These are phyloP conservation scores for Xylaria sp. DNA, from an alignment of 2,329 filamentous ascomycete genomes.

Conservation along the genomic window DNA sequence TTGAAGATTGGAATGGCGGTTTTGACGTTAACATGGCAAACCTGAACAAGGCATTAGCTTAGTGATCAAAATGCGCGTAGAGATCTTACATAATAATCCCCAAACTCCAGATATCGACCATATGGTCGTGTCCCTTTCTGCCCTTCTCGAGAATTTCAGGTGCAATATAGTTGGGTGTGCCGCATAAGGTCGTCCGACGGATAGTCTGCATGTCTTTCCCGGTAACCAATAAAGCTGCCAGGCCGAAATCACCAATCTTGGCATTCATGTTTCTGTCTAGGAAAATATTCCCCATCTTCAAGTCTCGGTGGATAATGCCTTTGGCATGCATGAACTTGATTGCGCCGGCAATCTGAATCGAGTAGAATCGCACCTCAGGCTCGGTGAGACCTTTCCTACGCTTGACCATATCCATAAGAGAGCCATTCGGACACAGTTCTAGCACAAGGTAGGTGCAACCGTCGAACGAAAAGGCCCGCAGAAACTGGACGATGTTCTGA, in stretches of 20 bases:
- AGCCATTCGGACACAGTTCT: constrained; percentile 94
- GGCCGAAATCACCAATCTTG: constrained; percentile 96
- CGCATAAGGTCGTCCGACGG: constrained; percentile 91
- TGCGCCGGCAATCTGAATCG: constrained; percentile 93
- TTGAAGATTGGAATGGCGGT: constrained; percentile 93
- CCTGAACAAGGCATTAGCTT: constrained; percentile 57
- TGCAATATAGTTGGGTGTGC: constrained; percentile 98
- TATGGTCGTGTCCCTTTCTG: constrained; percentile 94
- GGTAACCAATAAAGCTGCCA: constrained; percentile 90
- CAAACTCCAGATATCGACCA: constrained; percentile 98
- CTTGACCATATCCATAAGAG: constrained; percentile 97
- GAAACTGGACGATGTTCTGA: constrained; percentile 94
- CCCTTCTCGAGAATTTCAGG: constrained; percentile 96
- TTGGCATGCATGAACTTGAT: constrained; percentile 98
- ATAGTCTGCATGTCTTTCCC: constrained; percentile 88
- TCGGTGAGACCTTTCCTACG: constrained; percentile 89
- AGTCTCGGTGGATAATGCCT: constrained; percentile 94
- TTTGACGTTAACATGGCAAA: constrained; percentile 98
- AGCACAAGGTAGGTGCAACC: constrained; percentile 92
- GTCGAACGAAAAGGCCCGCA: constrained; percentile 91
- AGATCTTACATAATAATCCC: constrained; percentile 88
- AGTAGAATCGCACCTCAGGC: constrained; percentile 92
- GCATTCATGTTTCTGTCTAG: constrained; percentile 95
- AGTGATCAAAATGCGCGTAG: neutral
- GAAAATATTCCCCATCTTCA: constrained; percentile 99